Conservation (phyloP, 495 filamentous ascomycete genomes). For the Aspergillus heteromorphus region DNA sequence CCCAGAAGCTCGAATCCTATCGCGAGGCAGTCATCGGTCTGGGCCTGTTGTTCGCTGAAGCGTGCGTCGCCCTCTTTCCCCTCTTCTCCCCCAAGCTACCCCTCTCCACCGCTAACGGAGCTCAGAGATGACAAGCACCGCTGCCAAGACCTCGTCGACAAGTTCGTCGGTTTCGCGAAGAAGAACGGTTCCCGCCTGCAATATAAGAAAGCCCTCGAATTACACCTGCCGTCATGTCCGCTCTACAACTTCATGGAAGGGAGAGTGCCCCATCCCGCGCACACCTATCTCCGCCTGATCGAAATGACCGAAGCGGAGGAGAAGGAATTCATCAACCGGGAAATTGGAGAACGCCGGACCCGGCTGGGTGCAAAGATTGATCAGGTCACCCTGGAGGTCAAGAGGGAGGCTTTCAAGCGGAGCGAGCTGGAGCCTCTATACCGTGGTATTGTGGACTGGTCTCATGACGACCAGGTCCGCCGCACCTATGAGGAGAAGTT, state of each 20-base stretch:
- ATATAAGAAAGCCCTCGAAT: constrained; percentile 63
- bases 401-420: constrained; percentile 67
- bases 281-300: constrained; percentile 78
- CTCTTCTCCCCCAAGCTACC: background rate
- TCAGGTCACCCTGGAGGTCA: constrained; percentile 81
- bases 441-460: constrained; percentile 80
- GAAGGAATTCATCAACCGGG: constrained; percentile 81
- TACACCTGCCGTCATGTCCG: constrained; percentile 70
- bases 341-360: constrained; percentile 84
- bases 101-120: constrained; percentile 9
- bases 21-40: constrained; percentile 64
- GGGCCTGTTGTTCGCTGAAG: constrained; percentile 65
- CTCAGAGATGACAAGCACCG: constrained; percentile 57
- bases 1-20: constrained; percentile 65
- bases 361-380: constrained; percentile 77
- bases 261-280: constrained; percentile 69
- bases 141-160: constrained; percentile 78
- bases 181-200: constrained; percentile 65
- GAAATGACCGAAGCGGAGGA: constrained; percentile 83
- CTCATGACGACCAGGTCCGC: constrained; percentile 75
- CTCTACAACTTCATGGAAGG: constrained; percentile 83
- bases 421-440: constrained; percentile 73
- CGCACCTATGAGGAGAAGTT: constrained; percentile 87
- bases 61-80: constrained; percentile 44
- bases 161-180: constrained; percentile 64